These are phyloP conservation scores for Trichoderma asperellum DNA, from an alignment of 2,329 filamentous ascomycete species.

Conservation along the genomic window DNA sequence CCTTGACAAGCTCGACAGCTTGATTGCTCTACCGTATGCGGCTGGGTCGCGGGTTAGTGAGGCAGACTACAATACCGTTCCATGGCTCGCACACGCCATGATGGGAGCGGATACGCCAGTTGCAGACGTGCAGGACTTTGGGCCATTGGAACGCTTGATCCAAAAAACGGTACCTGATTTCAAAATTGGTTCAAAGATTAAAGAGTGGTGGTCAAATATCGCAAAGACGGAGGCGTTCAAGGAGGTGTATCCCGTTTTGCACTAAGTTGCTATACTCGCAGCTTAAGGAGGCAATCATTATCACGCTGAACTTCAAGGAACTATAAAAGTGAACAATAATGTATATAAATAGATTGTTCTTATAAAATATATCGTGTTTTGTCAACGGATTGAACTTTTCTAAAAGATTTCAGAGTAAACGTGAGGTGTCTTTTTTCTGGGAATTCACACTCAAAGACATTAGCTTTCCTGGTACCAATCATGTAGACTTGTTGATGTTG, in stretches of 20 bases:
- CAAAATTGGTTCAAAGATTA: constrained; percentile 23
- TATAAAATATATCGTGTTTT: neutral
- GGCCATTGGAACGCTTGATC: constrained; percentile 1
- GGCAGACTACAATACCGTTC: constrained; percentile 31
- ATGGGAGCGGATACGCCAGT: constrained; percentile 7
- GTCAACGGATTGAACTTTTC: neutral
- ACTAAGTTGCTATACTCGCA: neutral
- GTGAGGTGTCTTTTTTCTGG: neutral
- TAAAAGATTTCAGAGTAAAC: neutral
- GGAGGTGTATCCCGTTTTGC: constrained; percentile 25
- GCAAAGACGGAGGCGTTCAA: constrained; percentile 23
- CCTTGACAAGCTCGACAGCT: constrained; percentile 29
- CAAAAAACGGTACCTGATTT: constrained; percentile 20
- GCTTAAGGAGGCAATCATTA: no score
- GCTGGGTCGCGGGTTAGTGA: constrained; percentile 31
- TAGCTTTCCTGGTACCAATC: neutral
- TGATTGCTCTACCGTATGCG: constrained; percentile 31
- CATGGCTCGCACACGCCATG: constrained; percentile 34
- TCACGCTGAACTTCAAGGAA: neutral
- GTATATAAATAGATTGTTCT: neutral
- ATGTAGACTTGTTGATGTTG: neutral
- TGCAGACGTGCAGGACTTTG: constrained; percentile 12
- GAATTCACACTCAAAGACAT: neutral
- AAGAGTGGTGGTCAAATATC: constrained; percentile 26
- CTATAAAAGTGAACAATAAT: neutral